Conservation (phyloP, 2,329 filamentous ascomycete species). For the Blastomyces parvus region DNA sequence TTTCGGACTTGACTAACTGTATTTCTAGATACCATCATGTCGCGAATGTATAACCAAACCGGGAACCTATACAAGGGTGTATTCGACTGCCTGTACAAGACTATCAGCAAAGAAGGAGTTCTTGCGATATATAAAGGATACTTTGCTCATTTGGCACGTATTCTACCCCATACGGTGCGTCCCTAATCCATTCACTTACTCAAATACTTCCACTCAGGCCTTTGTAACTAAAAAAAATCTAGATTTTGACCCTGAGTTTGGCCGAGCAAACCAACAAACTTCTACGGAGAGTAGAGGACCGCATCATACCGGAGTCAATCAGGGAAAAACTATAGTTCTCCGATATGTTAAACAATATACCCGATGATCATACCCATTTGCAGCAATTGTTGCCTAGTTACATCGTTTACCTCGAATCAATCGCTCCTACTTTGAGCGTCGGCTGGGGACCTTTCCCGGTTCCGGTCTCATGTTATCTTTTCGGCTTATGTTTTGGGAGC, state of each 20-base stretch:
- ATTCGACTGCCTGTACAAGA: slow-evolving; percentile 85
- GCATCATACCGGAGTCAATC: slow-evolving; percentile 41
- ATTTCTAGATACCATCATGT: slow-evolving; percentile 82
- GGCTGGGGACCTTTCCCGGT: neutral
- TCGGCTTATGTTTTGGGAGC: neutral
- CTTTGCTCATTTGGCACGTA: slow-evolving; percentile 85
- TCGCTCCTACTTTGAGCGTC: neutral
- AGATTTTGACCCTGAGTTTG: slow-evolving; percentile 80
- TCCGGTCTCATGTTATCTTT: neutral
- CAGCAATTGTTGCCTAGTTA: neutral
- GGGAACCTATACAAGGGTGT: slow-evolving; percentile 93
- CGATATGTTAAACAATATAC: neutral
- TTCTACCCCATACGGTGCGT: slow-evolving; percentile 76
- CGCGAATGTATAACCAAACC: slow-evolving; percentile 96
- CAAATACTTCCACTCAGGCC: neutral
- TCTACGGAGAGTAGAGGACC: slow-evolving; percentile 66
- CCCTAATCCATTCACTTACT: slow-evolving; percentile 5
- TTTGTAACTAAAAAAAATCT: neutral
- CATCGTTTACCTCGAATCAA: neutral
- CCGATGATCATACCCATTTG: neutral
- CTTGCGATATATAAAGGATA: slow-evolving; percentile 97
- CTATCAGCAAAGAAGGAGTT: slow-evolving; percentile 79
- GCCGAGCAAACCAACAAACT: slow-evolving; percentile 97
- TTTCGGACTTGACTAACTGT: slow-evolving; percentile 10
- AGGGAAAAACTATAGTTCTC: slow-evolving; percentile 38